phyloP scores from a whole-genome alignment of 768 basidiomycete genomes.

The Trametes coccinea region DNA sequence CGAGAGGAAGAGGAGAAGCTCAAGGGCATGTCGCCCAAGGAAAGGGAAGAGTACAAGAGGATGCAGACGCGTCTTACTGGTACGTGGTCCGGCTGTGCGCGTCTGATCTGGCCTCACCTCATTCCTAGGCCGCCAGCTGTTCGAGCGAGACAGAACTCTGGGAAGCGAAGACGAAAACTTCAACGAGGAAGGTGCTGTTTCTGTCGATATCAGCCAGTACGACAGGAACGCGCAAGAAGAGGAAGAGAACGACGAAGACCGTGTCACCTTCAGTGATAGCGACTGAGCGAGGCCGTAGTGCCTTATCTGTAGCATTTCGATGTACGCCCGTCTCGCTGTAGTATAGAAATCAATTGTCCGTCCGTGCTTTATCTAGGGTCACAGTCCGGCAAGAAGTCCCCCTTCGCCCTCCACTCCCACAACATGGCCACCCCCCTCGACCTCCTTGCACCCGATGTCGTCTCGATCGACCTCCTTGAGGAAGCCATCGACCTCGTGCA shows the following conservation, averaged over 20 bases:
- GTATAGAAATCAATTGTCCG: conserved; percentile 9
- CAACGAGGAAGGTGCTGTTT: conserved; percentile 82
- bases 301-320: conserved; percentile 8
- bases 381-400: conserved; percentile 65
- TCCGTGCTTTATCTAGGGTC: conserved; percentile 25
- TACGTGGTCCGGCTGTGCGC: conserved; percentile 36
- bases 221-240: conserved; percentile 59
- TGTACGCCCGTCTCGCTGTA: conserved; percentile 14
- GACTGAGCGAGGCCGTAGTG: conserved; percentile 49
- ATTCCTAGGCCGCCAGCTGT: conserved; percentile 82
- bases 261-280: conserved; percentile 82
- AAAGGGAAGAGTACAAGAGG: conserved; percentile 82
- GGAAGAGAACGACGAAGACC: conserved; percentile 67
- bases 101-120: conserved; percentile 6
- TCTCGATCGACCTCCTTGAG: conserved; percentile 58
- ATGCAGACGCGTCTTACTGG: conserved; percentile 65
- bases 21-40: conserved; percentile 70
- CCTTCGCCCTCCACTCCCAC: conserved; percentile 53
- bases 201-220: conserved; percentile 89
- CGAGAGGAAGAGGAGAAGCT: conserved; percentile 80
- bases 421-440: conserved; percentile 54
- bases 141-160: conserved; percentile 77
- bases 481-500: conserved; percentile 60
- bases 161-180: conserved; percentile 73
- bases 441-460: conserved; percentile 56